A percentile compares a stretch with the other conserved stretches of the same genome.
Conservation (phyloP, 75 land plant genomes). For the Larix kaempferi region DNA sequence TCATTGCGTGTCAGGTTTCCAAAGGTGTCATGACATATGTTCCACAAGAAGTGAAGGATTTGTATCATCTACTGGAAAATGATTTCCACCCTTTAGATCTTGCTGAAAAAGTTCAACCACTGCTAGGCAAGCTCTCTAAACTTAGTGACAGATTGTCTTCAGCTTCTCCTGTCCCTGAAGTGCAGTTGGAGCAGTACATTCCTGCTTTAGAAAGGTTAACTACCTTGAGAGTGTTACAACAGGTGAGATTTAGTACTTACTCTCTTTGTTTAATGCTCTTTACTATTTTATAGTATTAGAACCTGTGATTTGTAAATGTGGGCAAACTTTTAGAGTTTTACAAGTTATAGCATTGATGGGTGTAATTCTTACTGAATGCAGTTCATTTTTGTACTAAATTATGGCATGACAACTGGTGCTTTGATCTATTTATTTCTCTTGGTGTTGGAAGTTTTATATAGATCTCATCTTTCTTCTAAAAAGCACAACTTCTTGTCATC, state of each 20-base stretch:
- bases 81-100: conserved; percentile 90
- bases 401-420: too few species aligned
- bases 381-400: too few species aligned
- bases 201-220: conserved; percentile 82
- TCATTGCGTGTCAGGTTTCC: conserved; percentile 33
- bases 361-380: too few species aligned
- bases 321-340: too few species aligned
- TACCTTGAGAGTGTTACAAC: conserved; percentile 80
- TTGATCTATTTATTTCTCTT: too few species aligned
- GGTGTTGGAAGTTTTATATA: too few species aligned
- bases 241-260: conserved; percentile 31
- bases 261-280: too few species aligned
- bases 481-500: too few species aligned
- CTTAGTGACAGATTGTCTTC: conserved; percentile 79
- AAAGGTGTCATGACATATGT: conserved; percentile 93
- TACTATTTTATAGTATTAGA: too few species aligned
- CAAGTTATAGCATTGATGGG: too few species aligned
- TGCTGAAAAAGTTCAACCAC: conserved; percentile 71
- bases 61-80: conserved; percentile 75
- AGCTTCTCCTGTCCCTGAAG: conserved; percentile 89
- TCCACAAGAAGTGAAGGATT: conserved; percentile 83
- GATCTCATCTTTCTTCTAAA: too few species aligned
- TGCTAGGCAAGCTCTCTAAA: conserved; percentile 65
- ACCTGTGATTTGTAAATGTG: too few species aligned
- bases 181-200: conserved; percentile 75